Evolutionary conservation across 768 basidiomycete species (phyloP), one percentile per base, ranked within the genome.

Genomic region (Mycena galericulata): DNA sequence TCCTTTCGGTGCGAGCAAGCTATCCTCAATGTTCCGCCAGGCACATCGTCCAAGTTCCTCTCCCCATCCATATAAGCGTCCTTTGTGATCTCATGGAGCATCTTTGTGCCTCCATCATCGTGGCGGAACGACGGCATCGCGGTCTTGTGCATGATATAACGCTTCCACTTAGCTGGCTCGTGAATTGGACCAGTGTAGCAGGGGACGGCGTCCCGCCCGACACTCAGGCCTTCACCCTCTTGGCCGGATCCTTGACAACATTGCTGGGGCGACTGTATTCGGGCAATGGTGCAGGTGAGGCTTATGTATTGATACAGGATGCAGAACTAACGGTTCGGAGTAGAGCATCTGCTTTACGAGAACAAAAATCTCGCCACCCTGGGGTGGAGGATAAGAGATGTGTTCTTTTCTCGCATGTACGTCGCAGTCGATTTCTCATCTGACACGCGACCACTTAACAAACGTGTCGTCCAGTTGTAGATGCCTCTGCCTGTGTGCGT

Each of bases 121-220:
- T 90, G 2, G 78, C 79, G 1, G 72, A 73, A 45, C 76, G 75
- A 0, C 73, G 76, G 62, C 69, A 72, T 30, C 41, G 67, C 15
- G 24, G 70, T 47, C 49, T 69, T 18, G 74, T 88, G 0, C 85
- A 90, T 72, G 79, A 81, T 18, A 69, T 88, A 29, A 83, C 84
- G 6, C 79, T 91, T 36, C 90, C 90, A 0, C 82, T 82, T 2
- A 85, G 82, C 57, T 91, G 89, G 89, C 72, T 89, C 22, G 36
- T 78, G 18, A 64, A 67, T 20, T 71, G 70, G 69, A 73, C 57
- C 75, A 59, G 65, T 67, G 74, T 58, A 27, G 45, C 17, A 3
- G 34, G 64, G 43, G 56, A 58, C 59, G 66, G 69, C 5, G 36
- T 65, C 41, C n/a, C 9, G n/a, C 43, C n/a, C n/a, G n/a, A 65